Percentiles rank a stretch among this genome's conserved stretches.
Evolutionary conservation across 2,329 filamentous ascomycete genomes (phyloP).

Genomic region (Exutisphaerella laricina): DNA sequence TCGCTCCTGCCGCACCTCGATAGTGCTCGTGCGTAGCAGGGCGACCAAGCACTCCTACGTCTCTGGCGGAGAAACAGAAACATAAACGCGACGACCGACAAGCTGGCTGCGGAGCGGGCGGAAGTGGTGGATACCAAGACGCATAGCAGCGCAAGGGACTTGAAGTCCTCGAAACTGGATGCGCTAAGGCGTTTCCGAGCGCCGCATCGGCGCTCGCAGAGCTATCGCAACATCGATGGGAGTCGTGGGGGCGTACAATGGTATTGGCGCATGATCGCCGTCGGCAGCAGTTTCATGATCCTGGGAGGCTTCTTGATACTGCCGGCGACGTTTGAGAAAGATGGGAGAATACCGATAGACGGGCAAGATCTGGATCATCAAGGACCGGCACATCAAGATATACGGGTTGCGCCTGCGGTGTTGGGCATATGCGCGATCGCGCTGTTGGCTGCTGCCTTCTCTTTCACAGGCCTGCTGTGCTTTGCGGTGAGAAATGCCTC

Average conservation of each 20-base stretch:
- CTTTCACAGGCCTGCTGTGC: conserved; percentile 44
- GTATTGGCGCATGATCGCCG: conserved; percentile 46
- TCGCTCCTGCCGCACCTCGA: background rate
- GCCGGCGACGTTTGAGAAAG: conserved; percentile 42
- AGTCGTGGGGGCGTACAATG: conserved; percentile 33
- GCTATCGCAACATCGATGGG: conserved; percentile 29
- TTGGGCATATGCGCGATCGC: conserved; percentile 44
- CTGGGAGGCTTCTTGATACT: conserved; percentile 48
- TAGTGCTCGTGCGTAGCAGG: background rate
- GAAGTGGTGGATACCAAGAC: background rate
- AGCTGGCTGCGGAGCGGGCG: background rate
- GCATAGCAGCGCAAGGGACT: background rate
- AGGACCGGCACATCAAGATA: conserved; percentile 27
- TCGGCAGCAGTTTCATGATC: conserved; percentile 44
- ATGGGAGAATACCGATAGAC: background rate
- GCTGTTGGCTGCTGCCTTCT: conserved; percentile 45
- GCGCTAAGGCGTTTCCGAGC: conserved; percentile 18
- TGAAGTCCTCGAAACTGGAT: conserved; percentile 20
- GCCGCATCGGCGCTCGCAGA: conserved; percentile 26
- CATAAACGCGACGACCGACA: too few species aligned
- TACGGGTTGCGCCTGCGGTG: conserved; percentile 38
- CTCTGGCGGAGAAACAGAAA: background rate
- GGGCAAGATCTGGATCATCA: conserved; percentile 3
- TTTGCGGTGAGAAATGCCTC: conserved; percentile 42
- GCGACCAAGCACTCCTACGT: too few species aligned